phyloP scores from a whole-genome alignment of 805 yeast genomes.

The Saccharomycopsis fibuligera region DNA sequence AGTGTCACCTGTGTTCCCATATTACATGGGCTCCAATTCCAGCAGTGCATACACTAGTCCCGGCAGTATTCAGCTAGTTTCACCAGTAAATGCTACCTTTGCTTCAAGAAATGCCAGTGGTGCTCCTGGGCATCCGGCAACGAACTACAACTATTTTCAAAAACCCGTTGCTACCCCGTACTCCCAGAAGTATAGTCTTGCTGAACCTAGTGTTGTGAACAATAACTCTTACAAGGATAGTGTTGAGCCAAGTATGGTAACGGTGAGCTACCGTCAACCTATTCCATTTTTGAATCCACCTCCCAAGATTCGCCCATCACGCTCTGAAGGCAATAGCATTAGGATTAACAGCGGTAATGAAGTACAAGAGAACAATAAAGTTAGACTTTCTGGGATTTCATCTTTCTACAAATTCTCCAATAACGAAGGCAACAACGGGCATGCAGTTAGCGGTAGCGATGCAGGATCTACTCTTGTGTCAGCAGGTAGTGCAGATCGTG shows the following conservation, averaged over 20 bases:
- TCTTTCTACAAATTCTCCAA: background rate
- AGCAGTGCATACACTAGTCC: background rate
- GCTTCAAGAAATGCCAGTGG: background rate
- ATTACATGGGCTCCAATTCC: background rate
- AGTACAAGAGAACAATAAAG: no score
- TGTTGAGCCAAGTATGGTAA: no score
- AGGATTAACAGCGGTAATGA: no score
- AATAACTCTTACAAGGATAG: no score
- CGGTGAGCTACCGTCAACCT: background rate
- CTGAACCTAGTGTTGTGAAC: background rate
- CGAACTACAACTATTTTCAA: background rate
- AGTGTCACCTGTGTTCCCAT: background rate
- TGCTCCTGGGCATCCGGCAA: background rate
- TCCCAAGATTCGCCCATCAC: background rate
- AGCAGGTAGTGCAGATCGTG: no score
- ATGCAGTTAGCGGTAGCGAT: background rate
- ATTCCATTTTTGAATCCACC: background rate
- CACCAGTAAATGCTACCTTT: background rate
- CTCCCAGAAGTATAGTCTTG: background rate
- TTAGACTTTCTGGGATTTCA: background rate
- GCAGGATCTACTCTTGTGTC: background rate
- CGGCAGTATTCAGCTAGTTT: background rate
- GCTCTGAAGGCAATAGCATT: background rate
- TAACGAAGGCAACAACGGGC: background rate
- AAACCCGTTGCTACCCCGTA: background rate